A percentile compares a stretch with the other conserved stretches of the same genome.
Conservation (phyloP, 2,329 filamentous ascomycete species). For the Colletotrichum shisoi region DNA sequence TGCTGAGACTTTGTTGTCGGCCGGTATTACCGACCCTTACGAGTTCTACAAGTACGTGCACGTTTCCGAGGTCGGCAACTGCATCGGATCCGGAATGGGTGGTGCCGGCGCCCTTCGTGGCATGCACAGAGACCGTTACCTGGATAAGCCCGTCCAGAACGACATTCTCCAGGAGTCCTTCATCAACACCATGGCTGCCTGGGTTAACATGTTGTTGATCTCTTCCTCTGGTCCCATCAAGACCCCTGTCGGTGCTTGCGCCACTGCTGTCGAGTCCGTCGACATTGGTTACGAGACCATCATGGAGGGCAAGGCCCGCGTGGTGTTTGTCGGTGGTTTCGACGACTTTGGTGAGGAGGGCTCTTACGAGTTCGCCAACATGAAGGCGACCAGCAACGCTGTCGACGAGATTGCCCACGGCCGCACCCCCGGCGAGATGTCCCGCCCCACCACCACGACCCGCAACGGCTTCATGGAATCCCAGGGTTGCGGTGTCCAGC, state of each 20-base stretch:
- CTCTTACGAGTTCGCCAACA: slow-evolving; percentile 99
- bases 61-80: slow-evolving; percentile 97
- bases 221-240: slow-evolving; percentile 98
- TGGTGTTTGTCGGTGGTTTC: slow-evolving; percentile 98
- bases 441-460: slow-evolving; percentile 93
- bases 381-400: slow-evolving; percentile 99
- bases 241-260: slow-evolving; percentile 96
- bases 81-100: slow-evolving; percentile 97
- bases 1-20: slow-evolving; percentile 86
- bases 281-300: slow-evolving; percentile 99
- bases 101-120: slow-evolving; percentile 89
- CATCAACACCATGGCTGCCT: slow-evolving; percentile 99
- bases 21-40: slow-evolving; percentile 97
- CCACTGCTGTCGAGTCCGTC: slow-evolving; percentile 94
- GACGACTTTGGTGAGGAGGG: slow-evolving; percentile 99
- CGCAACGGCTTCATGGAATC: slow-evolving; percentile 99
- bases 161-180: slow-evolving; percentile 99
- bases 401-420: slow-evolving; percentile 96
- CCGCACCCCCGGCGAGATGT: slow-evolving; percentile 96
- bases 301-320: slow-evolving; percentile 94
- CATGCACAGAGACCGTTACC: slow-evolving; percentile 98
- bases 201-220: slow-evolving; percentile 98
- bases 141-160: slow-evolving; percentile 97
- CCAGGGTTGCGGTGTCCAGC: slow-evolving; percentile 95
- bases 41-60: slow-evolving; percentile 99